Percentiles rank a stretch among this genome's conserved stretches.
Evolutionary conservation across 2,329 filamentous ascomycete species (phyloP).

Genomic region (Xylaria sp.): DNA sequence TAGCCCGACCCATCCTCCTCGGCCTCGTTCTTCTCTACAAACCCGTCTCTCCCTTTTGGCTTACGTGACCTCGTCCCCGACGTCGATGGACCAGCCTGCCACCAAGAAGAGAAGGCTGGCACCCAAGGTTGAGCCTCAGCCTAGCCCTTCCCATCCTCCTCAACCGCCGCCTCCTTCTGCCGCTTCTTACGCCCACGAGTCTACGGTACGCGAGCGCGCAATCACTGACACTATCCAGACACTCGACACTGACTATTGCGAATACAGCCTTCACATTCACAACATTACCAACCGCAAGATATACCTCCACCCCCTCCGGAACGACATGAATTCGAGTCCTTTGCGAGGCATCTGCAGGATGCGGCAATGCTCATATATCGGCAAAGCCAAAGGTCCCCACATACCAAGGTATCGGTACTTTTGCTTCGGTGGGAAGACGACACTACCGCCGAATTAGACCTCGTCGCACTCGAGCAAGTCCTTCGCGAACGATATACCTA

Average conservation of each 20-base stretch:
- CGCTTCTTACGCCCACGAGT: conserved; percentile 37
- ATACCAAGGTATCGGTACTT: conserved; percentile 64
- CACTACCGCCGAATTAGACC: conserved; percentile 56
- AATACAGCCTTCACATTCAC: conserved; percentile 33
- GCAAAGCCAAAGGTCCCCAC: conserved; percentile 63
- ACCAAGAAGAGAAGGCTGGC: conserved; percentile 49
- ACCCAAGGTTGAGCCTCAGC: conserved; percentile 44
- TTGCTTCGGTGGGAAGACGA: conserved; percentile 69
- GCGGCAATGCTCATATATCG: conserved; percentile 70
- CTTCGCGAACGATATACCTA: conserved; percentile 67
- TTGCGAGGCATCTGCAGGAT: conserved; percentile 71
- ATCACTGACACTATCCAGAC: conserved; percentile 12
- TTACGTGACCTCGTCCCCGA: not conserved
- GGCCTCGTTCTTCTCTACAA: not conserved
- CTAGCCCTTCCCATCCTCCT: conserved; percentile 38
- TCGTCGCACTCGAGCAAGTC: conserved; percentile 60
- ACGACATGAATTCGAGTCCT: conserved; percentile 69
- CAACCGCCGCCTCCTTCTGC: conserved; percentile 29
- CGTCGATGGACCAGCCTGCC: conserved; percentile 44
- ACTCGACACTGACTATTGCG: conserved; percentile 26
- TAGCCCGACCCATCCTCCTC: not conserved
- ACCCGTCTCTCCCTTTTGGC: not conserved
- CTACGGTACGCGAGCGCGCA: conserved; percentile 33
- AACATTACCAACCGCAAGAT: conserved; percentile 40
- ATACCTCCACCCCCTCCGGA: conserved; percentile 45